Conservation (phyloP, 2,329 filamentous ascomycete genomes). For the Colletotrichum eremochloae region DNA sequence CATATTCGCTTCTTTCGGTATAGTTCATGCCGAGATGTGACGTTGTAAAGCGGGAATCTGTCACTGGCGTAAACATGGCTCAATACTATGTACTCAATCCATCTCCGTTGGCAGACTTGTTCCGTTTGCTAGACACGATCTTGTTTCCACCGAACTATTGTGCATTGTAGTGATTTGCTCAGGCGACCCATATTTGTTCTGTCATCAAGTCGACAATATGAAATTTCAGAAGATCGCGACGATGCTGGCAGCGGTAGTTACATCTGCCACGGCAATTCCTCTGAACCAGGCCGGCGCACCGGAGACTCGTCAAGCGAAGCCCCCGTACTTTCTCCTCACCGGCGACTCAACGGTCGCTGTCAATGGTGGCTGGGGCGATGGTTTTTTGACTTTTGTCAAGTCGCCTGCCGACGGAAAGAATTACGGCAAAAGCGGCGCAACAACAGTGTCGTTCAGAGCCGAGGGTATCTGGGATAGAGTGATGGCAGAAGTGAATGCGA, state of each 20-base stretch:
- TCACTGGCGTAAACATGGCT: not conserved
- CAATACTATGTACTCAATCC: not conserved
- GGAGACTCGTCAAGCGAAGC: slow-evolving; percentile 41
- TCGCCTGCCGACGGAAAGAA: slow-evolving; percentile 66
- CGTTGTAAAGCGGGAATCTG: slow-evolving; percentile 12
- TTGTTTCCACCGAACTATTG: not conserved
- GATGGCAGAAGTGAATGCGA: slow-evolving; percentile 56
- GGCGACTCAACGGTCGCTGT: slow-evolving; percentile 65
- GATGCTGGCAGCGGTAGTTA: slow-evolving; percentile 47
- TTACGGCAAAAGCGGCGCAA: slow-evolving; percentile 68
- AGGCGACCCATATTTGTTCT: too few relatives aligned
- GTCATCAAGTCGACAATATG: slow-evolving; percentile 1
- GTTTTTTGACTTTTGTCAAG: slow-evolving; percentile 65
- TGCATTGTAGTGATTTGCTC: too few relatives aligned
- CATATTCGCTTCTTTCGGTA: slow-evolving; percentile 35
- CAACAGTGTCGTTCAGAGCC: slow-evolving; percentile 66
- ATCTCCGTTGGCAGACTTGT: not conserved
- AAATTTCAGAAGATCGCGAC: not conserved
- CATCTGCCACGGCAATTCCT: slow-evolving; percentile 20
- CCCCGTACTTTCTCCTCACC: slow-evolving; percentile 61
- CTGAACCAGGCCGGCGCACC: not conserved
- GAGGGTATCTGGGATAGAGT: slow-evolving; percentile 67
- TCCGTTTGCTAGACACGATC: too few relatives aligned
- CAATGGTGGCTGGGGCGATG: slow-evolving; percentile 70
- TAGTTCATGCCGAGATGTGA: slow-evolving; percentile 37